Base-by-base conservation (phyloP, 2,329 filamentous ascomycete genomes). In the Epichloe sp. region DNA sequence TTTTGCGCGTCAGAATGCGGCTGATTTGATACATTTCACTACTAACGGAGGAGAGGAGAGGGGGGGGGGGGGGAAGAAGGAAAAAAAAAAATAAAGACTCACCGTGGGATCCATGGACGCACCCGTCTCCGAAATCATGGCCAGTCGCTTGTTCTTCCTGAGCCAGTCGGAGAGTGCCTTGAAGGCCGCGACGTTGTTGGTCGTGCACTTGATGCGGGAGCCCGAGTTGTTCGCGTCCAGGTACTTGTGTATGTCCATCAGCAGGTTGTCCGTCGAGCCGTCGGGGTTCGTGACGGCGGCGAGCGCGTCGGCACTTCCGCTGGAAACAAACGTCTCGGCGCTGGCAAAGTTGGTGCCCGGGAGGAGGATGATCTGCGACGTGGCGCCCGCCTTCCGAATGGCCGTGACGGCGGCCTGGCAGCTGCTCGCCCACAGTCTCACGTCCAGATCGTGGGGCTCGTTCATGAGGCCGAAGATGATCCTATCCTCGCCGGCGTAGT, bases 391-490 rank as follows among this genome's bases (percentile, higher is more conserved):
- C 42, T 73, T 63, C 43, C 83, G 77, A 58, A 87, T 85, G 3
- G 80, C 82, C 0, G 75, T 80, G 1, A 87, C 82, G 15, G 71
- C 80, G 12, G 71, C 71, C 60, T 86, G 83, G 54, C 78, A 76
- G 0, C 78, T 80, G 4, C 70, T 62, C 0, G 77, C 79, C 82
- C 82, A 86, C 1, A 66, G 62, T 26, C 60, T 63, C 56, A 83
- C 70, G 58, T 80, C 73, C 51, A 78, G 63, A 49, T 80, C 76
- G 62, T 84, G 79, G 6, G 82, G 82, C 65, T 82, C 83, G 65
- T 86, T 86, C 81, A 86, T 85, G 44, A 86, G 61, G 14, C 80
- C 81, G 56, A 86, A 86, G 65, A 53, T 75, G 62, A 48, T 72
- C 71, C 26, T 78, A 38, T 70, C 61, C 47, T 79, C 65, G 5